These are phyloP conservation scores for Blastomyces silverae DNA, from an alignment of 2,329 filamentous ascomycete species.

Conservation along the genomic window DNA sequence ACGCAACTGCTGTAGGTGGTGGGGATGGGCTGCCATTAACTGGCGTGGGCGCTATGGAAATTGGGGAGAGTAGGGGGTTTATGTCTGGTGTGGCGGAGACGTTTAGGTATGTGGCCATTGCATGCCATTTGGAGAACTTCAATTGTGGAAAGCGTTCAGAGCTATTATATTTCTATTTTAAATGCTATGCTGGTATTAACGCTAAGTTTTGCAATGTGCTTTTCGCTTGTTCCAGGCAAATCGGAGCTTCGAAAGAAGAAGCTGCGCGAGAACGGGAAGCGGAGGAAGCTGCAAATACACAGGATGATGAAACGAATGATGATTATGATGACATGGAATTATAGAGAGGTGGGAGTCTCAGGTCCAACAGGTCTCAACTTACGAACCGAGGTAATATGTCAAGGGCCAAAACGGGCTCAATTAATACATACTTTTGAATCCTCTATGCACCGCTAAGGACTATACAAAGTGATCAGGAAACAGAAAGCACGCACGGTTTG, in stretches of 20 bases:
- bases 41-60: conserved; percentile 87
- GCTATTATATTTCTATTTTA: neutral
- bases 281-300: conserved; percentile 54
- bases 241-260: conserved; percentile 74
- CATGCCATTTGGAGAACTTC: neutral
- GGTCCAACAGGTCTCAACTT: neutral
- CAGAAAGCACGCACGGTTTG: conserved; percentile 1
- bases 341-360: conserved; percentile 22
- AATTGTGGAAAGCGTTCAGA: neutral
- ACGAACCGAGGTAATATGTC: neutral
- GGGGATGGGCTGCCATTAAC: conserved; percentile 66
- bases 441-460: conserved; percentile 9
- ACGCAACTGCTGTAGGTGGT: conserved; percentile 49
- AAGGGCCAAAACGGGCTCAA: neutral
- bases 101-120: conserved; percentile 47
- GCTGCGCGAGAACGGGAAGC: conserved; percentile 68
- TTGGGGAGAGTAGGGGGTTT: conserved; percentile 79
- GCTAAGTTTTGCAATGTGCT: neutral
- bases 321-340: conserved; percentile 56
- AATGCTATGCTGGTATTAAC: neutral
- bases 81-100: conserved; percentile 82
- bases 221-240: conserved; percentile 49
- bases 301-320: conserved; percentile 45
- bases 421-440: conserved; percentile 5
- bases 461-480: neutral